Base-by-base conservation (phyloP, 2,329 filamentous ascomycete species). In the Fusarium zealandicum region DNA sequence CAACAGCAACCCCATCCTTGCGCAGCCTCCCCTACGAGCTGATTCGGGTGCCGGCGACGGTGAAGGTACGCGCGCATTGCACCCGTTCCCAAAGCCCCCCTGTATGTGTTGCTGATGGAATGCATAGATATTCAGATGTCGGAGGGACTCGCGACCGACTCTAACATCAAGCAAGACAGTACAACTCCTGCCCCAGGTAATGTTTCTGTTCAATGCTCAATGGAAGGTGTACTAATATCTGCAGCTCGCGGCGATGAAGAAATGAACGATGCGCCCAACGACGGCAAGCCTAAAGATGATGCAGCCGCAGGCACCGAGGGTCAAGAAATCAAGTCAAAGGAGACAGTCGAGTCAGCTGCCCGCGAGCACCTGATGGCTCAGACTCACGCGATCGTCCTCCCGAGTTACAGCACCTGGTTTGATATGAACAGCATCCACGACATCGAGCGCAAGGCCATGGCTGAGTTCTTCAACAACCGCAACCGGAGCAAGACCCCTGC, bases 371-470 rank as follows among this genome's bases (percentile, higher is more conserved):
- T 99, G 49, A 90, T 96, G 57, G 87, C 91, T 12, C 95, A 99
- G 77, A 96, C 92, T 35, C 93, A 97, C 71, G 89, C 93, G 58
- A 98, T 98, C 70, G 93, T 99, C 59, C 85, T 99, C 17, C 95
- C 95, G 17, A 98, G 93, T 73, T 99, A 99, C 76, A 96, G 92
- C 71, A 95, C 90, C 12, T 99, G 95, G 95, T 99, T 99, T 73
- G 95, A 99, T 75, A 97, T 99, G 93, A 90, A 93, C 73, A 82
- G 85, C 42, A 89, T 99, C 70, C 90, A 97, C 75, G 85, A 86
- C 56, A 90, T 97, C 67, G 95, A 99, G 79, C 90, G 89, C 71
- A 99, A 97, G 76, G 92, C 92, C 7, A 82, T 99, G 64, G 92
- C 93, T 16, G 95, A 99, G 73, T 99, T 98, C 78, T 99, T 99